Conservation (phyloP, 176 grass and related monocot genomes). For the Hsuehochloa calcarea region DNA sequence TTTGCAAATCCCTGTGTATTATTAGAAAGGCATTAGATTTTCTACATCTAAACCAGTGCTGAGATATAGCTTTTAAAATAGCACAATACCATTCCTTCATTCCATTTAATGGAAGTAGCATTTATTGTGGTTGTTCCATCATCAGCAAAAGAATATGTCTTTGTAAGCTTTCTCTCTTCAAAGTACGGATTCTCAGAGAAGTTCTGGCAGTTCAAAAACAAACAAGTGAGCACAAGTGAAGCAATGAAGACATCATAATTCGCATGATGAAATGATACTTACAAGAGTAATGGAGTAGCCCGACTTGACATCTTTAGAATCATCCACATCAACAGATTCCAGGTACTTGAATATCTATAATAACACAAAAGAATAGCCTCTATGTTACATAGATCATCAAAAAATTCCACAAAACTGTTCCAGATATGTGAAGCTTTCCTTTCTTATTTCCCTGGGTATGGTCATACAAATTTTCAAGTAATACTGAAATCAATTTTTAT, state of each 20-base stretch:
- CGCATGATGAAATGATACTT: constrained; percentile 34
- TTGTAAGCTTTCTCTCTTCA: constrained; percentile 75
- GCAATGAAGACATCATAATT: not conserved
- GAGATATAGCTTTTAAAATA: not conserved
- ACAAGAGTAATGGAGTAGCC: constrained; percentile 90
- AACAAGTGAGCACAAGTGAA: constrained; percentile 29
- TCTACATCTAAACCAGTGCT: constrained; percentile 1
- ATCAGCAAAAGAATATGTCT: constrained; percentile 79
- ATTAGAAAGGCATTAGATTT: constrained; percentile 33
- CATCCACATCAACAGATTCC: constrained; percentile 82
- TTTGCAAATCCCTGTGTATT: constrained; percentile 61
- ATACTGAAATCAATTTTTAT: constrained; percentile 13
- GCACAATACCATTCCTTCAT: constrained; percentile 80
- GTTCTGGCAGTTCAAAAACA: constrained; percentile 51
- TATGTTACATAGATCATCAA: constrained; percentile 5
- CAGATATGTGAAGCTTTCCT: not conserved
- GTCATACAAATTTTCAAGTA: not conserved
- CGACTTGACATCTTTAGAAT: constrained; percentile 79
- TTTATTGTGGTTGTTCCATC: constrained; percentile 83
- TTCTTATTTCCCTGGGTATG: not conserved
- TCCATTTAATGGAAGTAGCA: constrained; percentile 84
- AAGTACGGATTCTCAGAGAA: constrained; percentile 88
- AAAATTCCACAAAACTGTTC: not conserved
- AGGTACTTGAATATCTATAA: constrained; percentile 86
- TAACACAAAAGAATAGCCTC: constrained; percentile 17